phyloP scores from a whole-genome alignment of 805 yeast genomes.

The Saccharomycopsis fermentans region DNA sequence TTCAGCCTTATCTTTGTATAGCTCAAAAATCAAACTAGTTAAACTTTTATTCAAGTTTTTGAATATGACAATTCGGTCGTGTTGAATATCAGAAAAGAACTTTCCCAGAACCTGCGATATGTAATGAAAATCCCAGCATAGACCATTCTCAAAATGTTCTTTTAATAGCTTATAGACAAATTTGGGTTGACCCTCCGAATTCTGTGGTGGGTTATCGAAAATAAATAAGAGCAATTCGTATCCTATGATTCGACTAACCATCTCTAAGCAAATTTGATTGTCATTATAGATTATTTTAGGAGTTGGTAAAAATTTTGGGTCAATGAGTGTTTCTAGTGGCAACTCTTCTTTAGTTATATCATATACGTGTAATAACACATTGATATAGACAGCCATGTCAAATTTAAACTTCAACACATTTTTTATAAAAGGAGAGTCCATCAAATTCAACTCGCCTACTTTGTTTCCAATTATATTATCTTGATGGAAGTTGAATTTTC shows the following conservation, averaged over 20 bases:
- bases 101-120: constrained; percentile 6
- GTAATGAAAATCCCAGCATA: constrained; percentile 18
- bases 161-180: constrained; percentile 8
- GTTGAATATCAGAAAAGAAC: constrained; percentile 6
- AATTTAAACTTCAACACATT: constrained; percentile 16
- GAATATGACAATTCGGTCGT: constrained; percentile 2
- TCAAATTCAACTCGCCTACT: constrained; percentile 7
- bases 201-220: constrained; percentile 9
- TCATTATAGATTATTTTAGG: constrained; percentile 11
- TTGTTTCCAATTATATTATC: not conserved
- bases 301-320: constrained; percentile 5
- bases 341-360: constrained; percentile 7
- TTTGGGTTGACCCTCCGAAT: constrained; percentile 6
- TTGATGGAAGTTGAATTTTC: constrained; percentile 5
- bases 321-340: constrained; percentile 3
- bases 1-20: constrained; percentile 4
- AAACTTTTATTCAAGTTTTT: constrained; percentile 10
- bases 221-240: constrained; percentile 12
- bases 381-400: constrained; percentile 13
- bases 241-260: constrained; percentile 10
- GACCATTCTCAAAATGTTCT: constrained; percentile 12
- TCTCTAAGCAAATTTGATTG: constrained; percentile 3
- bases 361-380: constrained; percentile 8
- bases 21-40: constrained; percentile 8
- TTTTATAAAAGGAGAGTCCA: constrained; percentile 16